Evolutionary conservation across 1,284 basidiomycete genomes (phyloP).

Genomic region (Ustanciosporium gigantosporum): DNA sequence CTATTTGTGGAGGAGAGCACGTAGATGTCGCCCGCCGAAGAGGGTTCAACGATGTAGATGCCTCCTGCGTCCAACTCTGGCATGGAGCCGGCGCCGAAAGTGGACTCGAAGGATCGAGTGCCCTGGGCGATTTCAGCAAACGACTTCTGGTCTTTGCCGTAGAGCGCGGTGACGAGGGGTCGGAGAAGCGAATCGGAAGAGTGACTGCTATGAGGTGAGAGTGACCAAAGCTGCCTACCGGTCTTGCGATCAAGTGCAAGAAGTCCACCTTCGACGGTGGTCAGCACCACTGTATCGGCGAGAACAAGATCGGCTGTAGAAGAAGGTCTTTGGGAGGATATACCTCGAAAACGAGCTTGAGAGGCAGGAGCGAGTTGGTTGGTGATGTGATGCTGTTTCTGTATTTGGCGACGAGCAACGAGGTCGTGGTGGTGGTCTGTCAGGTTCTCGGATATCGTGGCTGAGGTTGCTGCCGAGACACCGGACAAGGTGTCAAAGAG

Average conservation of each 20-base stretch:
- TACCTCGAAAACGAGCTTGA: conserved; percentile 19
- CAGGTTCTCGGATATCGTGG: too few species aligned
- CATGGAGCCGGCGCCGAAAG: conserved; percentile 17
- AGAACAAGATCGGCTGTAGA: conserved; percentile 66
- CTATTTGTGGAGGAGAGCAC: conserved; percentile 70
- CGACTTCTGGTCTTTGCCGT: conserved; percentile 42
- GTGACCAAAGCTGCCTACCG: conserved; percentile 63
- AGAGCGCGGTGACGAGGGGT: conserved; percentile 48
- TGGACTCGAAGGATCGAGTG: conserved; percentile 16
- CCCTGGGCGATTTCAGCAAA: conserved; percentile 48
- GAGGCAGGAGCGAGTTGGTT: too few species aligned
- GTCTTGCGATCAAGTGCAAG: conserved; percentile 81
- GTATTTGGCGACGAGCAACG: too few species aligned
- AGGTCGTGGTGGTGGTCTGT: conserved; percentile 11
- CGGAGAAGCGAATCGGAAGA: conserved; percentile 35
- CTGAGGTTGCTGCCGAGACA: background rate
- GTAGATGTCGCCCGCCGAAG: conserved; percentile 80
- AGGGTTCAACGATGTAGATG: conserved; percentile 86
- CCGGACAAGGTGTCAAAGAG: background rate
- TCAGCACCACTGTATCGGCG: conserved; percentile 77
- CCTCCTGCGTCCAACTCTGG: conserved; percentile 69
- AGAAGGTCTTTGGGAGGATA: conserved; percentile 14
- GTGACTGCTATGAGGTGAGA: conserved; percentile 32
- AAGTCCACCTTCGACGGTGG: conserved; percentile 86
- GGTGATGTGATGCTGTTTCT: conserved; percentile 9